Evolutionary conservation across 805 yeast genomes (phyloP), one percentile per base, ranked within the genome.

Genomic region (Metschnikowia shivogae): DNA sequence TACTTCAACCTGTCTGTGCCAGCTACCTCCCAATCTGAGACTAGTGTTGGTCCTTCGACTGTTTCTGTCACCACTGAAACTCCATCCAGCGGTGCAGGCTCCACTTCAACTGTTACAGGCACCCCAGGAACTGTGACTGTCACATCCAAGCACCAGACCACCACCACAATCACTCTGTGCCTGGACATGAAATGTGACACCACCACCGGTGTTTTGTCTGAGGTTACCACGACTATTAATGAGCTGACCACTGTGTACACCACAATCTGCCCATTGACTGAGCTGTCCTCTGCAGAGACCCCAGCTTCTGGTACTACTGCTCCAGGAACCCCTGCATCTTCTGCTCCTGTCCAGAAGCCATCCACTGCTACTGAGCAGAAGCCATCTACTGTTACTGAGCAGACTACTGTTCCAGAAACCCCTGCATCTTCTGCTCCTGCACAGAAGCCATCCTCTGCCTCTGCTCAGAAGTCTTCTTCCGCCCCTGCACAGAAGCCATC

Each of bases 241-340:
- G 27, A 29, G n/a, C 5, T 12, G 27, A 26, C 28, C 12, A 37
- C 40, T 6, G 28, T 17, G 11, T 37, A 37, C 34, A 37, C 40
- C 26, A 37, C 40, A 13, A 28, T 37, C 33, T 37, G 40, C 9
- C 40, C 40, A 11, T 37, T 37, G 34, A 28, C 40, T 7, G 32
- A 36, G 31, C 30, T 22, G 38, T 13, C 17, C 30, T 26, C 30
- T 5, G 29, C 26, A 3, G 22, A 26, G 12, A 24, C 26, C 6
- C 31, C 39, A 36, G 17, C 31, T 27, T 22, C 24, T 22, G 24
- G 24, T 22, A 22, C 24, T 22, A 22, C 24, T 22, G 24, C 24
- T 22, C 24, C 24, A 31, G 9, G 22, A 24, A 24, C 20, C 39
- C 39, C 24, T 12, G 22, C 33, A n/a, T n/a, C n/a, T n/a, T n/a